Base-by-base conservation (phyloP, 2,329 filamentous ascomycete genomes). In the Pseudocercospora eumusae region DNA sequence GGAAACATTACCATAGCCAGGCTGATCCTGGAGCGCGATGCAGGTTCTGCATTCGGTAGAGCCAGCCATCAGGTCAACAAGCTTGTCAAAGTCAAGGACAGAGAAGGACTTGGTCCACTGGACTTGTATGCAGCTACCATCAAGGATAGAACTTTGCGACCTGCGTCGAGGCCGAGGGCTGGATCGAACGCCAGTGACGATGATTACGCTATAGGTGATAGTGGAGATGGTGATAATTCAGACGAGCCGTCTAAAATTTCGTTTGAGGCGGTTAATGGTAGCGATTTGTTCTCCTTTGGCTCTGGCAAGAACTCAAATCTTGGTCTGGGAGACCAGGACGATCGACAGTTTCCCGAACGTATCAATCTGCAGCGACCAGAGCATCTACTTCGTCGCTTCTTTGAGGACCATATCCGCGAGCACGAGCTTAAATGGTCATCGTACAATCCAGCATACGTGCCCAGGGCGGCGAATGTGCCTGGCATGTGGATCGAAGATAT, bases 261-360 rank as follows among this genome's bases (percentile, higher is more conserved):
- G 0, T 68, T 63, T 36, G 45, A 69, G 47, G 66, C 77, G 57
- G 71, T 88, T 25, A 75, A 80, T 21, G 93, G 92, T 8, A 91
- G 96, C 70, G 95, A 99, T 73, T 80, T 97, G 0, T 98, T 92
- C 71, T 89, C 92, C 0, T 97, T 98, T 76, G 95, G 95, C 55
- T 98, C 93, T 77, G 99, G 97, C 77, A 96, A 95, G 73, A 99
- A 99, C 69, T 78, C 96, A 9, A 95, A 91, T 0, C 84, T 99
- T 21, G 95, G 95, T 1, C 88, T 98, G 63, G 93, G 93, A n/a
- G 93, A 99, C 73, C 89, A 96, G 71, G 92, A 97, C 74, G 93
- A 99, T 73, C 87, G 95, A 2, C 93, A 98, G 66, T 96, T 89
- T 70, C 95, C 95, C 0, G 95, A 98, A 74, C 89, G 92, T 9